Percentiles rank a stretch among this genome's conserved stretches.
These are phyloP conservation scores for Arthrobotrys megalospora DNA, from an alignment of 2,329 filamentous ascomycete genomes.

Conservation along the genomic window DNA sequence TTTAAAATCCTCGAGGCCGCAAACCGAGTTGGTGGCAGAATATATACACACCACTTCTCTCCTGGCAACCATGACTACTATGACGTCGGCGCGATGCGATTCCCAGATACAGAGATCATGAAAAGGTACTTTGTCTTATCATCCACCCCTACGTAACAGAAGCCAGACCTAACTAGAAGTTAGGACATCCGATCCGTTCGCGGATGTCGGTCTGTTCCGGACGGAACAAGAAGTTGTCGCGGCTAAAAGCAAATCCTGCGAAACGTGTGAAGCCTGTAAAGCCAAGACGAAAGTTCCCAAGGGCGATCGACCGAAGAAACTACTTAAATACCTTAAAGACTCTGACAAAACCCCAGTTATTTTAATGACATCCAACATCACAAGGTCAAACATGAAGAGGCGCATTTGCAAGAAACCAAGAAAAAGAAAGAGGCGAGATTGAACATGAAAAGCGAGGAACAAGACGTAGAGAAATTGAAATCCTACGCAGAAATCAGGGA, in stretches of 20 bases:
- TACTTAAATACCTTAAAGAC: constrained; percentile 7
- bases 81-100: constrained; percentile 69
- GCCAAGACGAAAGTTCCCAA: too few species aligned
- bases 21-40: constrained; percentile 10
- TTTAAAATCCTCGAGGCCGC: constrained; percentile 67
- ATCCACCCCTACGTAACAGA: neutral
- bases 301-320: neutral
- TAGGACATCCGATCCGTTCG: constrained; percentile 59
- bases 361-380: constrained; percentile 28
- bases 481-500: neutral
- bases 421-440: neutral
- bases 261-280: too few species aligned
- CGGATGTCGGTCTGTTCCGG: constrained; percentile 11
- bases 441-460: too few species aligned
- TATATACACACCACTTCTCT: constrained; percentile 26
- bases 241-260: neutral
- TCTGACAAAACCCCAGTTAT: constrained; percentile 5
- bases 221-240: neutral
- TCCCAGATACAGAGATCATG: constrained; percentile 65
- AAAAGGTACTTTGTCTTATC: constrained; percentile 63
- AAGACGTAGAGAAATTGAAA: neutral
- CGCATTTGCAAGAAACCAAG: neutral
- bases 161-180: neutral
- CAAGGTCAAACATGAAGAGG: neutral
- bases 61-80: constrained; percentile 66